These are phyloP conservation scores for Sporopachydermia cereana DNA, from an alignment of 1,139 yeast genomes.

Conservation along the genomic window DNA sequence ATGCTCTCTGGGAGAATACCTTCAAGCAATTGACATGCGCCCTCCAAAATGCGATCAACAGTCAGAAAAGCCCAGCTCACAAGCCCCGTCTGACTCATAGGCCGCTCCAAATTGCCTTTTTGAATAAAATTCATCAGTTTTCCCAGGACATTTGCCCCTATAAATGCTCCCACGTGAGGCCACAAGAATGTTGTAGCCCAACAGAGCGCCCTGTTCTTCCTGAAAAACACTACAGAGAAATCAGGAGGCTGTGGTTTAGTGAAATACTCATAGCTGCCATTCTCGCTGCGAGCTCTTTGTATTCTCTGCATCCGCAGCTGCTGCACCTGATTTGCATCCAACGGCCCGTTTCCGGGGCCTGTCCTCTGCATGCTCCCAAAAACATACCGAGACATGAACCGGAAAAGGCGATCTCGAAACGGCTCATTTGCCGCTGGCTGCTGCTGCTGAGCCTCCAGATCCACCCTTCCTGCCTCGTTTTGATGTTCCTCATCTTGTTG, in stretches of 20 bases:
- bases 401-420: background rate
- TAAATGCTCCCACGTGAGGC: constrained; percentile 25
- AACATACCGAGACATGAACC: constrained; percentile 2
- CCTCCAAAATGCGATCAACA: background rate
- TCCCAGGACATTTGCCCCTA: constrained; percentile 13
- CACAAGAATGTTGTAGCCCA: constrained; percentile 25
- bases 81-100: constrained; percentile 3
- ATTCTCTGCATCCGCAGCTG: constrained; percentile 14
- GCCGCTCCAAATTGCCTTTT: constrained; percentile 8
- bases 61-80: constrained; percentile 3
- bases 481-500: no score
- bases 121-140: constrained; percentile 13
- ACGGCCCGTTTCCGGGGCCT: constrained; percentile 7
- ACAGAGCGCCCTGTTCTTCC: constrained; percentile 13
- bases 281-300: constrained; percentile 7
- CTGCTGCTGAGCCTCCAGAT: no score
- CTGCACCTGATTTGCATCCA: constrained; percentile 10
- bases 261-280: background rate
- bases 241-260: constrained; percentile 20
- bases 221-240: constrained; percentile 20
- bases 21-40: background rate
- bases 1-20: constrained; percentile 9
- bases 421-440: background rate
- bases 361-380: no score
- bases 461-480: no score